A percentile compares a stretch with the other conserved stretches of the same genome.
Conservation (phyloP, 2,329 filamentous ascomycete genomes). For the Alternaria conjuncta region DNA sequence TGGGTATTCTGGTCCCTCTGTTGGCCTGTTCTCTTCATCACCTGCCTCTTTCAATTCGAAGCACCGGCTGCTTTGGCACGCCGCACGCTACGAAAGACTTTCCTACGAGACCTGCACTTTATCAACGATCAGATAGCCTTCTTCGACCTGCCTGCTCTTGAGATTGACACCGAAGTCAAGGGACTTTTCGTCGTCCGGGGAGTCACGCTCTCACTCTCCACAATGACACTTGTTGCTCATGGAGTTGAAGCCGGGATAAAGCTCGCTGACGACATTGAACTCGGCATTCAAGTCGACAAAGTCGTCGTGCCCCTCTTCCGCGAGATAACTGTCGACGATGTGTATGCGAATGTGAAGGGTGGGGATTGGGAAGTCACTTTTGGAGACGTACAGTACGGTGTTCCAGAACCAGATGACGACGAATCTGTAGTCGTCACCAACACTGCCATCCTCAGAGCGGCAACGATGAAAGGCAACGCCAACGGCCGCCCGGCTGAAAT, state of each 20-base stretch:
- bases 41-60: conserved; percentile 57
- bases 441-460: conserved; percentile 56
- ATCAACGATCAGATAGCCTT: conserved; percentile 59
- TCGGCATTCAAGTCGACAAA: conserved; percentile 59
- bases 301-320: conserved; percentile 58
- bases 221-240: conserved; percentile 58
- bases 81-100: conserved; percentile 41
- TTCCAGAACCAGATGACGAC: conserved; percentile 44
- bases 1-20: conserved; percentile 52
- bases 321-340: conserved; percentile 59
- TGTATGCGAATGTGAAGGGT: conserved; percentile 62
- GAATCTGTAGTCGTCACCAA: conserved; percentile 53
- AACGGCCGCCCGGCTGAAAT: conserved; percentile 25
- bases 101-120: conserved; percentile 56
- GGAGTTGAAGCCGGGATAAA: conserved; percentile 62
- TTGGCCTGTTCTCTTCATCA: conserved; percentile 52
- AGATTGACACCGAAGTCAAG: conserved; percentile 62
- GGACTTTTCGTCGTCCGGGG: conserved; percentile 62
- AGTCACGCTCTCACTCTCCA: conserved; percentile 59
- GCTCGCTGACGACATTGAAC: conserved; percentile 59
- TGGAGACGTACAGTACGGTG: conserved; percentile 38
- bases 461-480: conserved; percentile 26
- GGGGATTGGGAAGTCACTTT: conserved; percentile 60
- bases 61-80: conserved; percentile 46
- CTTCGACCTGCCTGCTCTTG: conserved; percentile 59